A percentile compares a stretch with the other conserved stretches of the same genome.
Evolutionary conservation across 2,329 filamentous ascomycete genomes (phyloP).

Genomic region (Xylaria sp.): DNA sequence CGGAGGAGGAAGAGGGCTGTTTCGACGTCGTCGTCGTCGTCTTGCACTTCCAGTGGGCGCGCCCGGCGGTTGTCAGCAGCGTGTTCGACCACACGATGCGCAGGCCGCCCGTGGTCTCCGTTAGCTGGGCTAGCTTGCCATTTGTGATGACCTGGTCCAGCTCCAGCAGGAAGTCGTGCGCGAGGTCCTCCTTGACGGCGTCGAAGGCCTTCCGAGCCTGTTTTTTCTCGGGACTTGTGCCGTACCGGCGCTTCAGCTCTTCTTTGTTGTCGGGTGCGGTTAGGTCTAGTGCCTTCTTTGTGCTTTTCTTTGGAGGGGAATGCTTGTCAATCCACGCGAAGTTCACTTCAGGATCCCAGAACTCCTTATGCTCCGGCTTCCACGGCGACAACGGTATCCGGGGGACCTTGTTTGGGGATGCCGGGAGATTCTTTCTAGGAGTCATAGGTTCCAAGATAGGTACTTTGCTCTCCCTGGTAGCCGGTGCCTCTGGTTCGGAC

Average conservation of each 20-base stretch:
- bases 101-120: constrained; percentile 74
- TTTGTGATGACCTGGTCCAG: constrained; percentile 74
- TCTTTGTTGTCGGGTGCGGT: constrained; percentile 40
- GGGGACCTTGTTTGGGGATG: constrained; percentile 44
- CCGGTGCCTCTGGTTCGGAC: constrained; percentile 40
- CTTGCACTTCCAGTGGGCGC: constrained; percentile 77
- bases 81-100: constrained; percentile 79
- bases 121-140: constrained; percentile 68
- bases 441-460: constrained; percentile 42
- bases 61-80: constrained; percentile 82
- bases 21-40: constrained; percentile 53
- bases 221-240: constrained; percentile 51
- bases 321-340: constrained; percentile 52
- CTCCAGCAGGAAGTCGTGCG: constrained; percentile 71
- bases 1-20: constrained; percentile 22
- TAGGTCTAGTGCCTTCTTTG: constrained; percentile 29
- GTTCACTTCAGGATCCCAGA: constrained; percentile 51
- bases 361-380: constrained; percentile 50
- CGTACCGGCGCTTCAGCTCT: constrained; percentile 49
- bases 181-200: constrained; percentile 69
- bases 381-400: constrained; percentile 48
- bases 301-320: constrained; percentile 46
- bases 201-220: constrained; percentile 71
- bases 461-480: constrained; percentile 26
- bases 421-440: constrained; percentile 44